Evolutionary conservation across 345 rosid species (phyloP), one percentile per base, ranked within the genome.

Genomic region (Dovyalis caffra): DNA sequence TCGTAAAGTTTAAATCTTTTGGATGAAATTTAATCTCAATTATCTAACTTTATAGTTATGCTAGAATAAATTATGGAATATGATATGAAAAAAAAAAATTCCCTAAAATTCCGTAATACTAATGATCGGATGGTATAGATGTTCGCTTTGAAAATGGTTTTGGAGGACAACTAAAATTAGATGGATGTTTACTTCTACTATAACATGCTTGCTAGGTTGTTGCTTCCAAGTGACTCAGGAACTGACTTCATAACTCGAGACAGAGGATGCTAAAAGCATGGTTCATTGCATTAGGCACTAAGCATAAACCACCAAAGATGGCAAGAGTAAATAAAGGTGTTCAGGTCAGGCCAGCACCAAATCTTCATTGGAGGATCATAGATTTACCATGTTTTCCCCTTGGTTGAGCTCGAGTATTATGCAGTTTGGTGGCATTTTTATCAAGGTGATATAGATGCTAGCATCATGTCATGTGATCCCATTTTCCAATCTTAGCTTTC

Each of bases 261-360:
- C 60, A 68, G n/a, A 68, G 21, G 60, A 60, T 2, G 31, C 47
- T 26, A 29, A 69, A 61, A 62, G 7, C 63, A 45, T 33, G 53
- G 74, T 76, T 76, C 79, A 63, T 63, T 51, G 79, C 34, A 70
- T 32, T 26, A 18, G 29, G 14, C 72, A 21, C 26, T 23, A 3
- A 51, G 10, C 43, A n/a, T 15, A 21, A 49, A 47, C 51, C 47
- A 11, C 26, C 33, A 5, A 38, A 57, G 14, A 63, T 32, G 66
- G 8, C 12, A n/a, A 40, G 32, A 75, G 5, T 28, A 29, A 31
- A 62, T 18, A 51, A 28, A 56, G 28, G 20, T 20, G 63, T 40
- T 51, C 15, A 40, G 3, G 25, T 12, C 5, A 34, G 12, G 26
- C 29, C 70, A 34, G 49, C 72, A 28, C 40, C 20, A 21, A 37